Evolutionary conservation across 305 asterid species (phyloP), one percentile per base, ranked within the genome.

Genomic region (Fraxinus velutina): DNA sequence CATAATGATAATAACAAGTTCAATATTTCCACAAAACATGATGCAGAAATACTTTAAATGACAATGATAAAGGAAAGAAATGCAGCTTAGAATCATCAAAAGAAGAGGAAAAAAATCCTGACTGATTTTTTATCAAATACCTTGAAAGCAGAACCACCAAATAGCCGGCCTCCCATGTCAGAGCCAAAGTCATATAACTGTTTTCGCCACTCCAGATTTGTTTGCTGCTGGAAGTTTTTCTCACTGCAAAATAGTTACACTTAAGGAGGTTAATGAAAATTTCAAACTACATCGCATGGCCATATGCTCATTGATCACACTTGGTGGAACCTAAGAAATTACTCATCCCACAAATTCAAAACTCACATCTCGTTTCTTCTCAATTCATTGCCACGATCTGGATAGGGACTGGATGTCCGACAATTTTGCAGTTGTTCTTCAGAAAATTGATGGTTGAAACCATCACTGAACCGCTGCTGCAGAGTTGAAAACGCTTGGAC

Each of bases 231-330:
- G 75, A 72, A 57, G 19, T 29, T 78, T 50, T 73, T 29, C 37
- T 70, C 84, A 15, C 87, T 86, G 87, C 84, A 71, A 13, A 83
- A 76, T 78, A 77, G 77, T 8, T 42, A 81, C 24, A 42, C 10
- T n/a, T 50, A 32, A 8, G 21, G 21, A 3, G 27, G 76, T 71
- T 66, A 21, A 78, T 75, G 42, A 55, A 33, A 32, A 3, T 7
- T 44, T 33, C 47, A 7, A 80, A 75, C 37, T 80, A 78, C 44
- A 78, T 2, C 17, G 22, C 62, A 34, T 19, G 19, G 33, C 37
- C 74, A 74, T 72, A 24, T 76, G 72, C 44, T 44, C 19, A 12
- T 52, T 21, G 30, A 34, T 73, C 55, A 76, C 74, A 39, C 30
- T 36, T 73, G 64, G 66, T 77, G 80, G 78, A 60, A 50, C 34